phyloP scores from a whole-genome alignment of 2,329 filamentous ascomycete species.

The Parascedosporium putredinis region DNA sequence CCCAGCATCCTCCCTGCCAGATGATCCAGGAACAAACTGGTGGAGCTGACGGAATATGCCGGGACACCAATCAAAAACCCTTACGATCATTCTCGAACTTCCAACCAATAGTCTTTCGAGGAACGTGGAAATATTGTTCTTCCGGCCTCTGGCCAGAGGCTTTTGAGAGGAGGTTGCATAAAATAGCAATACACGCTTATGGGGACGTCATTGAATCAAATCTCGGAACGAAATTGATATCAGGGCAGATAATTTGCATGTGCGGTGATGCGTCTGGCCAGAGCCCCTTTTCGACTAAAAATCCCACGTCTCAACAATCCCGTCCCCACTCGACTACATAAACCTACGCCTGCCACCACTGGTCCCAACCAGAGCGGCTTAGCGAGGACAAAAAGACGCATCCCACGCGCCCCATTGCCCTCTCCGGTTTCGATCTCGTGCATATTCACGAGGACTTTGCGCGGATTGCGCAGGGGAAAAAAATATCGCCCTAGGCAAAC shows the following conservation, averaged over 20 bases:
- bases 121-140: not conserved
- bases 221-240: constrained; percentile 1
- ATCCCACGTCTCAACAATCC: constrained; percentile 3
- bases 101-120: not conserved
- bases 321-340: constrained; percentile 2
- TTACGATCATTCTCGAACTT: not conserved
- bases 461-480: constrained; percentile 6
- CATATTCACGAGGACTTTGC: not conserved
- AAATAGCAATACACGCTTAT: not conserved
- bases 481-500: not conserved
- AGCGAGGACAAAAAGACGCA: not conserved
- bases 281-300: not conserved
- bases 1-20: no score
- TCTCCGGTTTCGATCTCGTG: constrained; percentile 2
- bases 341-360: not conserved
- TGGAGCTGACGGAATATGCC: not conserved
- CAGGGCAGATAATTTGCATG: not conserved
- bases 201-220: constrained; percentile 4
- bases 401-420: not conserved
- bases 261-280: constrained; percentile 1
- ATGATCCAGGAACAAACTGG: no score
- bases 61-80: not conserved
- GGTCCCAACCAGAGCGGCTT: not conserved
- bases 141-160: not conserved
- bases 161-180: not conserved